Base-by-base conservation (phyloP, 1,139 yeast genomes). In the Taiozyma sp. region DNA sequence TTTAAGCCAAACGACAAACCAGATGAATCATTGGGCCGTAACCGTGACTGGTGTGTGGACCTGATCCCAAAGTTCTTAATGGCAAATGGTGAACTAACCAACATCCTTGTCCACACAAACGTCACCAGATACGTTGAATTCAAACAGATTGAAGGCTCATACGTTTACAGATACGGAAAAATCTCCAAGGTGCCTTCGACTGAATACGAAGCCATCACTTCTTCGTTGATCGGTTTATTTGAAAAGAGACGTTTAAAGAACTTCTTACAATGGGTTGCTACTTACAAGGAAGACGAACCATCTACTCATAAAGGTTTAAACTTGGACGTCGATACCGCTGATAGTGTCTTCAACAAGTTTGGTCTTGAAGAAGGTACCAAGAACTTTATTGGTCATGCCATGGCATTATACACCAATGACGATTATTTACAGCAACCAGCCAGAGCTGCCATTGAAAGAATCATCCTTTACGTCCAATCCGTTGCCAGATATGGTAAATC, bases 11-110 rank as follows among this genome's bases (percentile, higher is more conserved):
- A 79, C 43, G 88, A 85, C 60, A 77, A 81, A 55, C 89, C 95
- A 21, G 88, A 84, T 54, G 77, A 74, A 41, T 74, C 81, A 57
- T 79, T 83, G 53, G 99, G 99, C 46, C 81, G 95, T 62, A 97
- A 90, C 65, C 80, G 99, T 59, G 99, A 93, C 69, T 93, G 99
- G 98, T 90, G 95, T 69, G 91, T 93, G 51, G 99, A 93, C 67
- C 77, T 93, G 73, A 90, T 93, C 63, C 99, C 99, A 47, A 93
- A 93, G 73, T 93, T 93, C 62, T 76, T 95, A 62, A 95, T 93
- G 99, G 95, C 98, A 52, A 89, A 90, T 64, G 99, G 99, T 42
- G 99, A 93, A 68, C 79, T 93, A 72, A 91, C 98, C 61, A 91
- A 91, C 69, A 95, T 93, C 62, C 79, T 93, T 64, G 93, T 88